phyloP scores from a whole-genome alignment of 257 asterid species.

The Coffea canephora region DNA sequence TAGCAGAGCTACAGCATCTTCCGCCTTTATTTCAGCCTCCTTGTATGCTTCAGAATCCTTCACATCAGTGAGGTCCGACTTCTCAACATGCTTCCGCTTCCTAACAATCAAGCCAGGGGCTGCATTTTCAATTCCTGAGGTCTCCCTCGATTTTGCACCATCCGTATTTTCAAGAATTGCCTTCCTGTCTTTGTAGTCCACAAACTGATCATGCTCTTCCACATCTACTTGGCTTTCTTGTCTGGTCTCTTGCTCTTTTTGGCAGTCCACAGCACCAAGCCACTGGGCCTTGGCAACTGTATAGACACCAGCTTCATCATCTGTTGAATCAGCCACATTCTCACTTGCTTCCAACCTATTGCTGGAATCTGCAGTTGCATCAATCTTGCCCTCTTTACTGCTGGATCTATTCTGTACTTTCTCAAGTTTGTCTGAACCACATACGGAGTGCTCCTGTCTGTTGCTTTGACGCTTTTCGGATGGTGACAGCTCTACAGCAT shows the following conservation, averaged over 20 bases:
- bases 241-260: conserved; percentile 44
- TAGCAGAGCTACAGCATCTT: conserved; percentile 85
- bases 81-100: conserved; percentile 70
- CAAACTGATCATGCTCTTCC: conserved; percentile 68
- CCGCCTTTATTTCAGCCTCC: conserved; percentile 56
- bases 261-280: conserved; percentile 87
- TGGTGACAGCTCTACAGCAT: conserved; percentile 23
- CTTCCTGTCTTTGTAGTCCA: conserved; percentile 77
- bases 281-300: conserved; percentile 75
- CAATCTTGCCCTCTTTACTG: conserved; percentile 29
- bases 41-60: conserved; percentile 42
- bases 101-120: conserved; percentile 94
- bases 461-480: conserved; percentile 21
- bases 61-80: conserved; percentile 38
- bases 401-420: conserved; percentile 25
- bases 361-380: conserved; percentile 38
- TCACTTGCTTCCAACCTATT: conserved; percentile 34
- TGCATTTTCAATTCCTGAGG: conserved; percentile 65
- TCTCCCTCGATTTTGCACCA: conserved; percentile 23
- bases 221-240: conserved; percentile 32
- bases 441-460: conserved; percentile 33
- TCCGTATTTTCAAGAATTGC: conserved; percentile 44
- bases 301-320: conserved; percentile 35
- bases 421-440: conserved; percentile 34
- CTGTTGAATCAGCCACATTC: conserved; percentile 26